Conservation (phyloP, 768 basidiomycete species). For the Lentinula boryana region DNA sequence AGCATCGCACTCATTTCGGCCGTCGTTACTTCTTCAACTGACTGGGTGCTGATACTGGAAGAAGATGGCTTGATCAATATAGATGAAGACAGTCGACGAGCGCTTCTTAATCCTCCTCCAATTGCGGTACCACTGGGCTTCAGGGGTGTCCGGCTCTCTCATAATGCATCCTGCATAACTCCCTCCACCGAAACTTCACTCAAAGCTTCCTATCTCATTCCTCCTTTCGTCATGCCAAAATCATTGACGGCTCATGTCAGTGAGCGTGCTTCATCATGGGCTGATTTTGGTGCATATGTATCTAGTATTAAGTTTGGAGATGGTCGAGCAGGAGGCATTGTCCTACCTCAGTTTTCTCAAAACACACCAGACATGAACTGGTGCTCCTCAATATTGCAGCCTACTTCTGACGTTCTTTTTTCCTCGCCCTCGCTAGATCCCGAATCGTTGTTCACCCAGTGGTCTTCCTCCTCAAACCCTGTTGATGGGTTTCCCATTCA, state of each 20-base stretch:
- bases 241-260: conserved; percentile 17
- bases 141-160: conserved; percentile 21
- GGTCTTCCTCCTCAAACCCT: conserved; percentile 8
- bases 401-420: conserved; percentile 9
- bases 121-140: conserved; percentile 36
- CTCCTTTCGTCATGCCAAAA: conserved; percentile 52
- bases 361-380: conserved; percentile 4
- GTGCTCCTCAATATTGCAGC: conserved; percentile 1
- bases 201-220: conserved; percentile 46
- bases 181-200: conserved; percentile 24
- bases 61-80: conserved; percentile 33
- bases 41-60: conserved; percentile 50
- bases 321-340: conserved; percentile 12
- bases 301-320: conserved; percentile 15
- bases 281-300: conserved; percentile 12
- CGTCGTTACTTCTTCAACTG: conserved; percentile 33
- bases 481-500: neutral
- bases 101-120: conserved; percentile 37
- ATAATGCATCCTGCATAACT: conserved; percentile 24
- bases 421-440: neutral
- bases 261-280: conserved; percentile 17
- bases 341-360: conserved; percentile 5
- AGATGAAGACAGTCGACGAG: conserved; percentile 22
- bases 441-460: conserved; percentile 3
- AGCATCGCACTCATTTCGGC: conserved; percentile 21